Base-by-base conservation (phyloP, 495 filamentous ascomycete species). In the Tuber microsphaerosporum region DNA sequence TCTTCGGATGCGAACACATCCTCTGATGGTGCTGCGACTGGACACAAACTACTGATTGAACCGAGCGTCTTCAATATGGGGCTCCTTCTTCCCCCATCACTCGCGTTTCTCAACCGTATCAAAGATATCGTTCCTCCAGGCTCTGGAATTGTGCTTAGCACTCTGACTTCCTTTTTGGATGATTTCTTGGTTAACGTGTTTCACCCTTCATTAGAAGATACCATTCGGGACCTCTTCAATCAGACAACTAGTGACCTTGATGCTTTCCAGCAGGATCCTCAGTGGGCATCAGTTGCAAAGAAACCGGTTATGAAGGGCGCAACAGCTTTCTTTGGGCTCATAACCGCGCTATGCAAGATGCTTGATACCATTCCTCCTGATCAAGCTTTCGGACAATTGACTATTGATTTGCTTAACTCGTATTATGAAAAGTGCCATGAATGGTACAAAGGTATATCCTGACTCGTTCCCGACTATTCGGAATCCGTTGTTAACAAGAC, bases 181-280 rank as follows among this genome's bases (percentile, higher is more conserved):
- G 96, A 99, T 83, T 98, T 98, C 84, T 89, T 99, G 73, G 91
- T 98, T 84, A 98, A 98, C 80, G 94, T 98, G 48, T 99, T 99
- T 86, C 92, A 94, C 74, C 95, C 95, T 31, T 96, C 97, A 81
- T 85, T 99, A 20, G 95, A 99, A 73, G 95, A 99, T 81, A 97
- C 96, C 0, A 89, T 99, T 10, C 90, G 91, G 19, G 96, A 99
- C 82, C 86, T 97, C 43, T 93, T 92, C 83, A 90, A 91, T 45
- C 88, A 91, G 69, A 91, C 91, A 31, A 92, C 94, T 82, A 91
- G 92, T 79, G 92, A 94, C 69, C 82, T 90, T 16, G 93, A 97
- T 83, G 91, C 94, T 26, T 99, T 97, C 83, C 91, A 92, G 70
- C 88, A 93, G 84, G 94, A 98, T 79, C 86, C 92, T 7, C 88